These are phyloP conservation scores for Coniochaeta sp. DNA, from an alignment of 2,329 filamentous ascomycete species.

Conservation along the genomic window DNA sequence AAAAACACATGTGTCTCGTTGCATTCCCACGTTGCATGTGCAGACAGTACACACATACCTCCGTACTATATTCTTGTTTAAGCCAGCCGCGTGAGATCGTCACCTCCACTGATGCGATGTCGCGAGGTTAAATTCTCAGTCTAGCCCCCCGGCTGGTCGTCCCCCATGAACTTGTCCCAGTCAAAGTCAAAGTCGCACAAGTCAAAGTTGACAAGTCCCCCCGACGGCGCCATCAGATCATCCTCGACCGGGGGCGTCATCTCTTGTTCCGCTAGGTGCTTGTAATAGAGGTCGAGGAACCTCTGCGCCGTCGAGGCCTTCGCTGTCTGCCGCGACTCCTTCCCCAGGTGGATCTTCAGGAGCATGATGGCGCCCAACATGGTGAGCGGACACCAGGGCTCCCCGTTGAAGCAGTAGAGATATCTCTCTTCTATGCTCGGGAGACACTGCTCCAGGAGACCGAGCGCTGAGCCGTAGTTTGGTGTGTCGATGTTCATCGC, in stretches of 20 bases:
- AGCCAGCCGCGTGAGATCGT: not conserved
- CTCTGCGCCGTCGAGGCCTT: slow-evolving; percentile 8
- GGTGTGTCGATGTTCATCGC: not conserved
- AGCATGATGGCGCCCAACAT: slow-evolving; percentile 15
- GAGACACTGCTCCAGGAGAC: slow-evolving; percentile 15
- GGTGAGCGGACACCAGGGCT: slow-evolving; percentile 17
- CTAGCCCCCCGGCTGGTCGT: not conserved
- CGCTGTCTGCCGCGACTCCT: slow-evolving; percentile 11
- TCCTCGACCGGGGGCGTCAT: not conserved
- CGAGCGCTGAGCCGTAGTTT: slow-evolving; percentile 5
- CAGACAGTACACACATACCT: not conserved
- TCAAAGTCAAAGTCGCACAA: not conserved
- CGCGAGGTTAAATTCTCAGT: not conserved
- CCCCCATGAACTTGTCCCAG: not conserved
- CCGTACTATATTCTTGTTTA: not conserved
- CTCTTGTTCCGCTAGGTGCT: not conserved
- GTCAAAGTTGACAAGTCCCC: not conserved
- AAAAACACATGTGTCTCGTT: not conserved
- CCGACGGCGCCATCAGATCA: not conserved
- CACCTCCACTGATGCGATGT: not conserved
- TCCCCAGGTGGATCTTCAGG: slow-evolving; percentile 11
- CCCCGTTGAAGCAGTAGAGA: slow-evolving; percentile 12
- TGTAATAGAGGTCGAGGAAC: slow-evolving; percentile 11
- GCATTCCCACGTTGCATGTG: not conserved
- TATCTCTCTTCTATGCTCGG: slow-evolving; percentile 14